These are phyloP conservation scores for Eragrostis nindensis DNA, from an alignment of 176 grass and related monocot species.

Conservation along the genomic window DNA sequence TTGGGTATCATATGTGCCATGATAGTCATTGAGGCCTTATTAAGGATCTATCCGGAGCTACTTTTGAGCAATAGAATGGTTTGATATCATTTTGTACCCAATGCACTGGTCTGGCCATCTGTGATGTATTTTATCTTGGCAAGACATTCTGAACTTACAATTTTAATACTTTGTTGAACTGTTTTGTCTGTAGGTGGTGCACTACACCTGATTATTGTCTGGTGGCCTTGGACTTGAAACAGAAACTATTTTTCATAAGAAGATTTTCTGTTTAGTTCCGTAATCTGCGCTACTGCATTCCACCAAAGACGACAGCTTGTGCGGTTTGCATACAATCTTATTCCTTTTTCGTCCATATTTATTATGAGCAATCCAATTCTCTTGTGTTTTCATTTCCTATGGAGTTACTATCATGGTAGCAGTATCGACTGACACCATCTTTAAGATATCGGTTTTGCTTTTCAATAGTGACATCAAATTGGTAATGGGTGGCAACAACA, in stretches of 20 bases:
- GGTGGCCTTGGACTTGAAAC: constrained; percentile 14
- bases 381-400: constrained; percentile 9
- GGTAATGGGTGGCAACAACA: constrained; percentile 14
- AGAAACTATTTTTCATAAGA: background rate
- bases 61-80: background rate
- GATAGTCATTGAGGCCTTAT: constrained; percentile 12
- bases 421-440: constrained; percentile 16
- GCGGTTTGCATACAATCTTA: constrained; percentile 6
- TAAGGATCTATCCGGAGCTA: background rate
- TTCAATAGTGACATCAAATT: constrained; percentile 31
- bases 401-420: background rate
- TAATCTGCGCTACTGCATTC: background rate
- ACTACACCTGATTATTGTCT: constrained; percentile 27
- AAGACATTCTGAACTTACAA: background rate
- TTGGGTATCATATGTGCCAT: background rate
- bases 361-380: background rate
- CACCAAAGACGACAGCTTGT: constrained; percentile 15
- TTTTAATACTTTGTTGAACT: background rate
- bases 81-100: constrained; percentile 30
- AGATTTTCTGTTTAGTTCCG: too few relatives aligned
- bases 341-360: constrained; percentile 15
- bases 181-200: too few relatives aligned
- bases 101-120: background rate
- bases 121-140: constrained; percentile 2
- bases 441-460: constrained; percentile 14